A percentile compares a stretch with the other conserved stretches of the same genome.
Conservation (phyloP, 768 basidiomycete genomes). For the Hemileccinum rubropunctum region DNA sequence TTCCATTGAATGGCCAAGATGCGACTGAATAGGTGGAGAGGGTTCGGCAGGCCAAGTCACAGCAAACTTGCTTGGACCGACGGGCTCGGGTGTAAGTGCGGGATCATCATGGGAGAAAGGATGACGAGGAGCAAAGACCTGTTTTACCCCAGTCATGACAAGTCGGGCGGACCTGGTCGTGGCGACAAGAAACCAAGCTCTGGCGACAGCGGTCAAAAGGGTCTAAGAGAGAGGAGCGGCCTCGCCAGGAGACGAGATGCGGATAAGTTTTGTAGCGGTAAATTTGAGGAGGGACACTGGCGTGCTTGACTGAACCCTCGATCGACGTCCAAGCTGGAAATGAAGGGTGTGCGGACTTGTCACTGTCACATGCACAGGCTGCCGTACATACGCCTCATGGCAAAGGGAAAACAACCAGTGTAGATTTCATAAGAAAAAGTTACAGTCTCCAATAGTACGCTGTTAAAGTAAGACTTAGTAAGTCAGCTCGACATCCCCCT, state of each 20-base stretch:
- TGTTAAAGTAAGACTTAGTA: constrained; percentile 31
- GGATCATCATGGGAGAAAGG: constrained; percentile 41
- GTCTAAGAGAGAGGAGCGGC: constrained; percentile 9
- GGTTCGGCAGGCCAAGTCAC: constrained; percentile 55
- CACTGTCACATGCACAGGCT: constrained; percentile 27
- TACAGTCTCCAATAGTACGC: constrained; percentile 23
- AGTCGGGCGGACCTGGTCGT: neutral
- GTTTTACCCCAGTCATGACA: constrained; percentile 31
- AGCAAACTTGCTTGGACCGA: constrained; percentile 55
- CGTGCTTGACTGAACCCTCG: constrained; percentile 22
- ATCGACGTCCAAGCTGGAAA: constrained; percentile 25
- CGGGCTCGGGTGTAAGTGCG: constrained; percentile 43
- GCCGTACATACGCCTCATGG: constrained; percentile 26
- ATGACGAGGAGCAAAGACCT: constrained; percentile 50
- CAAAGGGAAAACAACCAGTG: constrained; percentile 15
- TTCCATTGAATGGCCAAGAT: constrained; percentile 30
- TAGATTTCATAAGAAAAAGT: constrained; percentile 30
- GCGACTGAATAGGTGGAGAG: constrained; percentile 38
- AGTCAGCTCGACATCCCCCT: constrained; percentile 64
- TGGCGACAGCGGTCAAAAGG: constrained; percentile 9
- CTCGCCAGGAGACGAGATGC: constrained; percentile 30
- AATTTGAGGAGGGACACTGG: constrained; percentile 12
- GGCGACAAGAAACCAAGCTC: constrained; percentile 16
- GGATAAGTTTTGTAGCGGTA: constrained; percentile 11
- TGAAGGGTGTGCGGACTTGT: constrained; percentile 23